Percentiles rank a stretch among this genome's conserved stretches.
phyloP scores from a whole-genome alignment of 2,329 filamentous ascomycete species.

The Grosmannia huntii region DNA sequence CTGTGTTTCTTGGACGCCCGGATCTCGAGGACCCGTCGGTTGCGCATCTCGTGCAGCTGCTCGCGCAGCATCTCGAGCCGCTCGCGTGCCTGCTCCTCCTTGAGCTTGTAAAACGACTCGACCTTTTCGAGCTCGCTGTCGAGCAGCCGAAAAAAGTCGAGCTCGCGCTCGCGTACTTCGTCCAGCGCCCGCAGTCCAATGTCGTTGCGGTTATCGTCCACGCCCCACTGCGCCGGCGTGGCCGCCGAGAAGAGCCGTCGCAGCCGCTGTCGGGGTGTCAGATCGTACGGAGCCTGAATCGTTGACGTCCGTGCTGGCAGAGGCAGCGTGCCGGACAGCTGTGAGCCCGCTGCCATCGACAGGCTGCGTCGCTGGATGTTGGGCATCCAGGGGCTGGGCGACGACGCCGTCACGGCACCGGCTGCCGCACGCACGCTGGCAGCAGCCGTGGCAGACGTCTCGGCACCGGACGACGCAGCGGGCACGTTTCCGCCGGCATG shows the following conservation, averaged over 20 bases:
- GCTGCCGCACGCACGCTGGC: neutral
- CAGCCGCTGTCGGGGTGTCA: conserved; percentile 19
- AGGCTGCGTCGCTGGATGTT: conserved; percentile 19
- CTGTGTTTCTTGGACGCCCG: conserved; percentile 25
- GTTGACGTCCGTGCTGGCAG: conserved; percentile 22
- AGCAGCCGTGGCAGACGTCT: neutral
- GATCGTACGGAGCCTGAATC: conserved; percentile 5
- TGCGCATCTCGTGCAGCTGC: conserved; percentile 87
- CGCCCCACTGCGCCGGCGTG: conserved; percentile 18
- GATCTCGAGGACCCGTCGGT: conserved; percentile 65
- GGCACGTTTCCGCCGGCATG: neutral
- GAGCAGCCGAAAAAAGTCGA: conserved; percentile 79
- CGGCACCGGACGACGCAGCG: neutral
- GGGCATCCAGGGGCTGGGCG: neutral
- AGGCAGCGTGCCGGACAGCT: conserved; percentile 11
- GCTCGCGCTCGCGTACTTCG: conserved; percentile 55
- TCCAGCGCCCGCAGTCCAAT: conserved; percentile 30
- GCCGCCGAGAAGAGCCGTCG: conserved; percentile 27
- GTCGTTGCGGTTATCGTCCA: conserved; percentile 18
- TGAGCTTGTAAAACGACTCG: conserved; percentile 74
- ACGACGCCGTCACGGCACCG: neutral
- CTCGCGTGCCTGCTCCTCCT: conserved; percentile 72
- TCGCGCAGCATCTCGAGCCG: conserved; percentile 60
- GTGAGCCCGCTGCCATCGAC: conserved; percentile 16
- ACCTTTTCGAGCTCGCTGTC: conserved; percentile 83